Conservation (phyloP, 2,329 filamentous ascomycete species). For the Dactylonectria estremocensis region DNA sequence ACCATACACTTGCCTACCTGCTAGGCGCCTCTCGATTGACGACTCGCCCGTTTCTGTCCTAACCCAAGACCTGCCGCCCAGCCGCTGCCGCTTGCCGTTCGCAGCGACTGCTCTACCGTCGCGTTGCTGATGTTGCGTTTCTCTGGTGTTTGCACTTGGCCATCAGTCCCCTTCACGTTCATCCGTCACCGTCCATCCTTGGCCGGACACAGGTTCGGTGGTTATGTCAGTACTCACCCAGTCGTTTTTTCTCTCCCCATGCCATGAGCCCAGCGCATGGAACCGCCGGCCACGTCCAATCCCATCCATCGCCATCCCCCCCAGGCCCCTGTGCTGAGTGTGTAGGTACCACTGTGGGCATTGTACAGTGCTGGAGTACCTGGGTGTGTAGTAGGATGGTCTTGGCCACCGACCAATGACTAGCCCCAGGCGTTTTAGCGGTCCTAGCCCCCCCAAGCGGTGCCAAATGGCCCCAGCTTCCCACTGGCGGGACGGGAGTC, state of each 20-base stretch:
- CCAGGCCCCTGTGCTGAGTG: too few species aligned
- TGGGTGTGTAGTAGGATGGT: neutral
- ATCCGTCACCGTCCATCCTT: neutral
- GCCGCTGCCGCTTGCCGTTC: slow-evolving; percentile 16
- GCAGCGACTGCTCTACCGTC: slow-evolving; percentile 5
- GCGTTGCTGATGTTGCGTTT: slow-evolving; percentile 6
- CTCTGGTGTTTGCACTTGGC: neutral
- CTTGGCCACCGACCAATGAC: slow-evolving; percentile 22
- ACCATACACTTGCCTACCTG: neutral
- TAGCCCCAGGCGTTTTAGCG: slow-evolving; percentile 17
- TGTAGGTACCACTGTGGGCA: neutral
- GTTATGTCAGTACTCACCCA: slow-evolving; percentile 15
- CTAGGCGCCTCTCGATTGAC: neutral
- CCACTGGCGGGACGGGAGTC: slow-evolving; percentile 28
- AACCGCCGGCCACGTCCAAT: slow-evolving; percentile 26
- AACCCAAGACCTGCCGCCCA: neutral
- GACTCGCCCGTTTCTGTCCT: slow-evolving; percentile 1
- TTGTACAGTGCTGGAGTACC: neutral
- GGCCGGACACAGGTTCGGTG: neutral
- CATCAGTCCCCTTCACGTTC: neutral
- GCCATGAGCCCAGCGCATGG: slow-evolving; percentile 26
- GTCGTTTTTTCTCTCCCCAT: slow-evolving; percentile 16
- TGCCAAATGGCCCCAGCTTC: slow-evolving; percentile 26
- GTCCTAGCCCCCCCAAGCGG: slow-evolving; percentile 10
- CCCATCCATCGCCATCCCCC: slow-evolving; percentile 17